Percentiles rank a stretch among this genome's conserved stretches.
Evolutionary conservation across 1,284 basidiomycete species (phyloP).

Genomic region (Microbotryomycetes sp.): DNA sequence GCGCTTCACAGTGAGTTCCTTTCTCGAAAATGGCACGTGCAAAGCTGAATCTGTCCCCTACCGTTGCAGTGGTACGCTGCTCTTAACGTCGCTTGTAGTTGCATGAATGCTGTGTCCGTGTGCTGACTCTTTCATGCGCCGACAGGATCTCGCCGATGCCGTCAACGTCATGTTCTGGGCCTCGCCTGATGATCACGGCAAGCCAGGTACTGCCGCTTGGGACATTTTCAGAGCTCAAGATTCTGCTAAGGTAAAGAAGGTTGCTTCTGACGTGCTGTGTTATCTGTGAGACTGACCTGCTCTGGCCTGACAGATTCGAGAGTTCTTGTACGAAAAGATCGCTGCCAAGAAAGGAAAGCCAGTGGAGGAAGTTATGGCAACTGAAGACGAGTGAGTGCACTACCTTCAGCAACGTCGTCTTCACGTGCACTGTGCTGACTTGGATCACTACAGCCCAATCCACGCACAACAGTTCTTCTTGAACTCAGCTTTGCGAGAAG

Average conservation of each 20-base stretch:
- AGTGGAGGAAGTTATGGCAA: slow-evolving; percentile 7
- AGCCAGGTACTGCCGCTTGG: slow-evolving; percentile 80
- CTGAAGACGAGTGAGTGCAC: slow-evolving; percentile 27
- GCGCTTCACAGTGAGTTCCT: slow-evolving; percentile 62
- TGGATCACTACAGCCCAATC: slow-evolving; percentile 63
- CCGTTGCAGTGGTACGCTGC: background rate
- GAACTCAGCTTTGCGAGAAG: slow-evolving; percentile 59
- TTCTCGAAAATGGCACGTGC: background rate
- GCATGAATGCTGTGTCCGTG: background rate
- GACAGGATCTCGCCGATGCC: slow-evolving; percentile 78
- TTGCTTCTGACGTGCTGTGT: background rate
- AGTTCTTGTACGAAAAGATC: slow-evolving; percentile 54
- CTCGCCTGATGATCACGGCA: slow-evolving; percentile 55
- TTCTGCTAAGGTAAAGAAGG: slow-evolving; percentile 50
- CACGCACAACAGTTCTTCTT: slow-evolving; percentile 85
- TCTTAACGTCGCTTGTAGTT: background rate
- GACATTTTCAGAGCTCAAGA: slow-evolving; percentile 81
- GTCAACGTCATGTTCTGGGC: slow-evolving; percentile 85
- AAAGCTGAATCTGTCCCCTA: too few relatives aligned
- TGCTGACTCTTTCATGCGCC: background rate
- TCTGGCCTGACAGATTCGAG: slow-evolving; percentile 50
- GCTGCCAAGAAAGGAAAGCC: slow-evolving; percentile 38
- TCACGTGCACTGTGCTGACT: too few relatives aligned
- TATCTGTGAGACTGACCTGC: background rate
- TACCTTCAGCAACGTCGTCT: too few relatives aligned